phyloP scores from a whole-genome alignment of 441 rosid genomes.

The Raphanus hybrid region DNA sequence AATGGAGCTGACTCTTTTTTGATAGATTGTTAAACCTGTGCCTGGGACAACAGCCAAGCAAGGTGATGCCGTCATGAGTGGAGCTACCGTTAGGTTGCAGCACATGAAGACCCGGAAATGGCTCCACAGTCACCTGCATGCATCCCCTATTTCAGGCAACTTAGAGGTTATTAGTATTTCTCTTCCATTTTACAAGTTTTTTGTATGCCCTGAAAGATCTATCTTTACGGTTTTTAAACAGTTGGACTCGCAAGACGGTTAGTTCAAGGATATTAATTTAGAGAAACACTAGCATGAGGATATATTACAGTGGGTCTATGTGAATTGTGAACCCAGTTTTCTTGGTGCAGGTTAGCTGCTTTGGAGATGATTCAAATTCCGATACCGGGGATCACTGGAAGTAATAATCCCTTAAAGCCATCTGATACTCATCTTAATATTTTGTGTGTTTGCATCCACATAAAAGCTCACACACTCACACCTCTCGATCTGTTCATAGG shows the following conservation, averaged over 20 bases:
- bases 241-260: neutral
- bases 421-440: conserved; percentile 1
- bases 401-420: conserved; percentile 45
- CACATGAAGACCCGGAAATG: conserved; percentile 95
- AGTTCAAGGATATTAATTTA: neutral
- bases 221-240: neutral
- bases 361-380: conserved; percentile 86
- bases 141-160: conserved; percentile 94
- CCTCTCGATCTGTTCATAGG: conserved; percentile 47
- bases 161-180: conserved; percentile 70
- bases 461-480: conserved; percentile 13
- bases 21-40: conserved; percentile 78
- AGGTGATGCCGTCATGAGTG: conserved; percentile 73
- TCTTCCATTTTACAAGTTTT: neutral
- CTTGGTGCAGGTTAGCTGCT: conserved; percentile 85
- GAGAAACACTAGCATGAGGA: neutral
- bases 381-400: conserved; percentile 98
- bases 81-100: conserved; percentile 77
- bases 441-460: neutral
- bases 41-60: conserved; percentile 70
- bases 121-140: conserved; percentile 95
- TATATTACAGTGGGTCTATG: neutral
- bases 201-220: neutral
- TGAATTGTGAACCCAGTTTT: conserved; percentile 8
- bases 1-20: conserved; percentile 2